Base-by-base conservation (phyloP, 2,329 filamentous ascomycete species). In the Pyrenochaeta sp. region DNA sequence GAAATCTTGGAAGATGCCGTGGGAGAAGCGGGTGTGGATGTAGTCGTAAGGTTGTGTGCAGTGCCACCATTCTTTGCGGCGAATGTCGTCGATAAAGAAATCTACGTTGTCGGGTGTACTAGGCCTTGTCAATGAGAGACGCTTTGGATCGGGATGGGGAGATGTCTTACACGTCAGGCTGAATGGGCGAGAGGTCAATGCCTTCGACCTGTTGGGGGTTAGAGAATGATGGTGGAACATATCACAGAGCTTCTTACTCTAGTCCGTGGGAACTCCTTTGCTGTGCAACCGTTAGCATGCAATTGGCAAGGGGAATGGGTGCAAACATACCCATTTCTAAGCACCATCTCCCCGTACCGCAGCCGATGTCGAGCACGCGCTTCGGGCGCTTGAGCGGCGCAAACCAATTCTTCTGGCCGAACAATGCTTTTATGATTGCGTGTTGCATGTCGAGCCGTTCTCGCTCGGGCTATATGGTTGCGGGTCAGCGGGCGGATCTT, bases 51-150 rank as follows among this genome's bases (percentile, higher is more conserved):
- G 58, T 8, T 58, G 45, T 15, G 40, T 43, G 4, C 76, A 71
- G 71, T 82, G 62, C 71, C 81, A 72, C 82, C 83, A 85, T 41
- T 87, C 79, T 7, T 52, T 74, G 1, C 77, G 73, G 60, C 84
- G 82, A 36, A 79, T 77, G 61, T 91, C 87, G 61, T 90, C 87
- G 31, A 92, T 80, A 48, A 84, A 83, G 54, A 92, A 92, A 50
- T 84, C 81, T 10, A 90, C 85, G 51, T 92, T 92, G 13, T 81
- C 80, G 0, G 88, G 87, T 1, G 90, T 61, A 53, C 68, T 69
- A 21, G 3, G 7, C 11, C 20, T 2, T 31, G n/a, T 49, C 14
- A 42, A 29, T 29, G 13, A 10, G 13, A 8, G 9, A 19, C 32
- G 32, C 6, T 9, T 34, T 15, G 15, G n/a, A n/a, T 50, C 17